A percentile compares a stretch with the other conserved stretches of the same genome.
Evolutionary conservation across 352 stramenopile species (phyloP).

Genomic region (Globisporangium sylvaticum): DNA sequence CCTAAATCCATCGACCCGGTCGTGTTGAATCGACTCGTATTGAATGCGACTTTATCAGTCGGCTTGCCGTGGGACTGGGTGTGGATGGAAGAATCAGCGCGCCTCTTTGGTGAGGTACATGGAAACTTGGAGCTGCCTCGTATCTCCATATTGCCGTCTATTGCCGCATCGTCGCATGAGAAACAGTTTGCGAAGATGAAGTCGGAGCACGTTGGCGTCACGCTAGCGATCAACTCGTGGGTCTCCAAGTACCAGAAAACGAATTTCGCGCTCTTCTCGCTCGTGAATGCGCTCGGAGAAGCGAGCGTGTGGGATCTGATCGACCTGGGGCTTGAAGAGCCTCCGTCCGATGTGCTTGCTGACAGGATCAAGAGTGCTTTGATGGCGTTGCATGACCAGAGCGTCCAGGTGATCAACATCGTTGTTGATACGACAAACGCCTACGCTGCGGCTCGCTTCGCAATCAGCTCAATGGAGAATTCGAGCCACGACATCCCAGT

Average conservation of each 20-base stretch:
- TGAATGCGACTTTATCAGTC: conserved; percentile 40
- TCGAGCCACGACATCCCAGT: conserved; percentile 48
- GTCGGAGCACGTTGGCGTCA: conserved; percentile 53
- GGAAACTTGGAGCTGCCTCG: conserved; percentile 26
- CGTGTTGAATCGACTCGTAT: conserved; percentile 36
- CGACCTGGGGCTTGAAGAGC: conserved; percentile 47
- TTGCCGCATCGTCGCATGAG: conserved; percentile 28
- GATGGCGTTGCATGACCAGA: conserved; percentile 32
- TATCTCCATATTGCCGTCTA: conserved; percentile 20
- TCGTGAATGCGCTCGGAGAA: conserved; percentile 69
- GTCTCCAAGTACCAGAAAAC: conserved; percentile 43
- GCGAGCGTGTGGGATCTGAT: conserved; percentile 49
- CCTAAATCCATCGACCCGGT: not conserved
- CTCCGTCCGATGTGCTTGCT: conserved; percentile 33
- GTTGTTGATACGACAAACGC: conserved; percentile 47
- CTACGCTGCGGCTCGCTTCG: conserved; percentile 38
- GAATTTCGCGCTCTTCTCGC: conserved; percentile 55
- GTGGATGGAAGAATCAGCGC: conserved; percentile 41
- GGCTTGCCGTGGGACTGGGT: conserved; percentile 56
- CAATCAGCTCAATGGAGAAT: conserved; percentile 31
- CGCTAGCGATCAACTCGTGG: conserved; percentile 65
- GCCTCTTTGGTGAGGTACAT: conserved; percentile 25
- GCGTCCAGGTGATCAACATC: conserved; percentile 69
- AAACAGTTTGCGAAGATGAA: conserved; percentile 59
- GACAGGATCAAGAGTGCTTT: conserved; percentile 51